These are phyloP conservation scores for Agmasoma carcini DNA, from an alignment of 371 early-diverging fungal genomes.

Conservation along the genomic window DNA sequence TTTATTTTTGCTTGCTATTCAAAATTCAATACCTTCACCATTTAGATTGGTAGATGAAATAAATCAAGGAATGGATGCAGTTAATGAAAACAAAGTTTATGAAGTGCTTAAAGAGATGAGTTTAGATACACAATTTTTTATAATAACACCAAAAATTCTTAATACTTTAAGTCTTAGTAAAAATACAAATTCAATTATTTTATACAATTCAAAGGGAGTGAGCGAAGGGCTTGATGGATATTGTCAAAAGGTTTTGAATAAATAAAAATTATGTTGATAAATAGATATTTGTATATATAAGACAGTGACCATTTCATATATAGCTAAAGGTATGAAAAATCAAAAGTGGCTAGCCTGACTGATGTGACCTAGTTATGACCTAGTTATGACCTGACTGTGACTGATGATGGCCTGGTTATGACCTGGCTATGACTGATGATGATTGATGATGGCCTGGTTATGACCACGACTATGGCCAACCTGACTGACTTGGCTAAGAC, in stretches of 20 bases:
- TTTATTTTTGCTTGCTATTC: slow-evolving; percentile 81
- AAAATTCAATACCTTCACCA: slow-evolving; percentile 66
- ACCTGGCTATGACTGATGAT: no score
- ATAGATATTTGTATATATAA: not conserved
- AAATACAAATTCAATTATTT: slow-evolving; percentile 72
- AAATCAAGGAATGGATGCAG: slow-evolving; percentile 96
- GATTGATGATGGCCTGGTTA: no score
- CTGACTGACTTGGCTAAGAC: no score
- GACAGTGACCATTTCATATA: not conserved
- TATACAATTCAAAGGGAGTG: slow-evolving; percentile 53
- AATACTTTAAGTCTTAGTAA: slow-evolving; percentile 75
- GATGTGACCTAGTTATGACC: not conserved
- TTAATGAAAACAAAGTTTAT: slow-evolving; percentile 86
- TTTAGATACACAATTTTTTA: slow-evolving; percentile 60
- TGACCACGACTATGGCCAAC: no score
- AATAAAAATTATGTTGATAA: not conserved
- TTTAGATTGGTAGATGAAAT: slow-evolving; percentile 99
- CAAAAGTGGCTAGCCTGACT: not conserved
- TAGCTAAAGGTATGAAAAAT: not conserved
- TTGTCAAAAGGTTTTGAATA: not conserved
- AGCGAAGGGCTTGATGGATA: slow-evolving; percentile 1
- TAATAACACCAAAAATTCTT: slow-evolving; percentile 95
- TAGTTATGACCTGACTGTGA: not conserved
- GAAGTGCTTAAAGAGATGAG: slow-evolving; percentile 54
- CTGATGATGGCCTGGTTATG: no score